A percentile compares a stretch with the other conserved stretches of the same genome.
Conservation (phyloP, 371 early-diverging fungal species). For the Mortierella sp. region DNA sequence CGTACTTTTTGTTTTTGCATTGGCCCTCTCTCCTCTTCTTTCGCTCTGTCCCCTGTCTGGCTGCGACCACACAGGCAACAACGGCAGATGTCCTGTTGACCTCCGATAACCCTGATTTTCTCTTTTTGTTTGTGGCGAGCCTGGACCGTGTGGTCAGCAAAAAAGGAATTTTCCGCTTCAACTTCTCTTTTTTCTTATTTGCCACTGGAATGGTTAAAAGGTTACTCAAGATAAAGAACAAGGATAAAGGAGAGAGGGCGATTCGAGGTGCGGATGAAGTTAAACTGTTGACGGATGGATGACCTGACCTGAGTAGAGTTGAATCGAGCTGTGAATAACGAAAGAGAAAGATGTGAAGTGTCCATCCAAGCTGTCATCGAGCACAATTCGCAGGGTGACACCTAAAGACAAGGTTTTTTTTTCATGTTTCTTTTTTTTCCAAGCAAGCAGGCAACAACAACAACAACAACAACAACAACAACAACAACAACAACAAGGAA, state of each 20-base stretch:
- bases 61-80: background rate
- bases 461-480: background rate
- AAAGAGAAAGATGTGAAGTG: background rate
- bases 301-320: background rate
- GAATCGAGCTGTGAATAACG: background rate
- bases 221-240: background rate
- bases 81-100: background rate
- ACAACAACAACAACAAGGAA: background rate
- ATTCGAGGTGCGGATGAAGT: background rate
- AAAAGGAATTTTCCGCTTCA: background rate
- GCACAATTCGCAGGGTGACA: background rate
- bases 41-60: background rate
- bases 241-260: background rate
- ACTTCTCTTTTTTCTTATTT: too few species aligned
- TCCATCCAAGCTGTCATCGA: background rate
- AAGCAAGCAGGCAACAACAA: background rate
- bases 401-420: background rate
- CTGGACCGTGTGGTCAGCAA: constrained; percentile 5
- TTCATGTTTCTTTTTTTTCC: background rate
- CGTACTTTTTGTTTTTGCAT: background rate
- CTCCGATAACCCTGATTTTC: constrained; percentile 7
- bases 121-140: background rate
- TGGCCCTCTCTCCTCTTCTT: background rate
- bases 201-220: background rate
- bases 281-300: background rate